phyloP scores from a whole-genome alignment of 2,329 filamentous ascomycete genomes.

The Sarocladium oryzae region DNA sequence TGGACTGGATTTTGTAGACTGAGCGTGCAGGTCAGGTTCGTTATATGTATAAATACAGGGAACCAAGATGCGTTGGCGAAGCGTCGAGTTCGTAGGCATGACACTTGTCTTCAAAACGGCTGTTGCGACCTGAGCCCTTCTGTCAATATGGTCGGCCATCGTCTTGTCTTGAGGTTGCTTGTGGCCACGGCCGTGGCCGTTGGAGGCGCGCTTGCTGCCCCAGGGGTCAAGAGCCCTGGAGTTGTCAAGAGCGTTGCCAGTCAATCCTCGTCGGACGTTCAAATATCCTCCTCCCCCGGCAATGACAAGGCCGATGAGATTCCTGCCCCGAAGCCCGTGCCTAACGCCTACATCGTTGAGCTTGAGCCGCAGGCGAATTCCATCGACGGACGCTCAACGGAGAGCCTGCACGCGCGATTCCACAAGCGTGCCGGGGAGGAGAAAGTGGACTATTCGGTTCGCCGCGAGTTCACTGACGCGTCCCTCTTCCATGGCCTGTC shows the following conservation, averaged over 20 bases:
- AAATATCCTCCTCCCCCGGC: background rate
- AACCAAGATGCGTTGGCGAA: background rate
- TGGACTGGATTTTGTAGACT: too few relatives aligned
- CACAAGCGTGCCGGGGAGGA: constrained; percentile 11
- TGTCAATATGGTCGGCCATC: constrained; percentile 1
- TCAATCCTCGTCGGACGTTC: background rate
- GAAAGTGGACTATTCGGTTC: constrained; percentile 10
- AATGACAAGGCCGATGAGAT: background rate
- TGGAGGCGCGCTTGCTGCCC: background rate
- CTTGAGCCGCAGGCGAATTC: constrained; percentile 6
- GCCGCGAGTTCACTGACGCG: constrained; percentile 10
- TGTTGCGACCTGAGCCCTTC: too few relatives aligned
- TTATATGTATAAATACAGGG: too few relatives aligned
- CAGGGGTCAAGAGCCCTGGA: background rate
- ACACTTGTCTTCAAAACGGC: background rate
- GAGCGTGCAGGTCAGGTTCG: too few relatives aligned
- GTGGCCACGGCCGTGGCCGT: background rate
- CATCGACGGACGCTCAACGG: constrained; percentile 7
- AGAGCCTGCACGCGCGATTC: constrained; percentile 8
- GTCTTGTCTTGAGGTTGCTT: background rate
- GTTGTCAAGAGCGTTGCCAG: background rate
- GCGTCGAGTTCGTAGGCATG: background rate
- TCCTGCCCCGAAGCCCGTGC: background rate
- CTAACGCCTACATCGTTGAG: constrained; percentile 11
- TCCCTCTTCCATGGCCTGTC: constrained; percentile 12